phyloP scores from a whole-genome alignment of 2,329 filamentous ascomycete genomes.

The Colletotrichum sp. region DNA sequence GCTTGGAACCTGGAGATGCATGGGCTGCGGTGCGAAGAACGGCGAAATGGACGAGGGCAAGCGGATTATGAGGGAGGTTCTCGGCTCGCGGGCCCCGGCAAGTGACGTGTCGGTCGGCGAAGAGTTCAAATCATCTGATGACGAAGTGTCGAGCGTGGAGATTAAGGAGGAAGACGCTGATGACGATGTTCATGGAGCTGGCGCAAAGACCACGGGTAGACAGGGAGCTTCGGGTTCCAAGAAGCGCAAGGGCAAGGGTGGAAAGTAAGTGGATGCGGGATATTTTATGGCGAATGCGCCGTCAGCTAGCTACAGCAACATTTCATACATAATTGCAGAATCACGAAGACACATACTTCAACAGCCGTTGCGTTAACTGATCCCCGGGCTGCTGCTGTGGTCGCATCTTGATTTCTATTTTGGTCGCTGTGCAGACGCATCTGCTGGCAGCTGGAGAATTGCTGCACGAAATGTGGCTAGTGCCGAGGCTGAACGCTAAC shows the following conservation, averaged over 20 bases:
- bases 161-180: constrained; percentile 10
- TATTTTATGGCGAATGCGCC: background rate
- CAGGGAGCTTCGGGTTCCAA: constrained; percentile 12
- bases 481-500: background rate
- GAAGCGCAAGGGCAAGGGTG: constrained; percentile 21
- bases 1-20: constrained; percentile 86
- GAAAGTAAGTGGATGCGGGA: constrained; percentile 1
- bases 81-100: constrained; percentile 34
- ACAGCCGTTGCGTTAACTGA: accelerated
- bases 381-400: background rate
- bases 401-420: background rate
- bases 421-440: background rate
- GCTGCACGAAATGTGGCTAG: background rate
- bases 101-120: constrained; percentile 7
- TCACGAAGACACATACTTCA: background rate
- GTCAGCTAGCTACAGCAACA: constrained; percentile 1
- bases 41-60: constrained; percentile 80
- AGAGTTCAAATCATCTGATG: constrained; percentile 20
- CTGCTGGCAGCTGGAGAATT: background rate
- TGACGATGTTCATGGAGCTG: background rate
- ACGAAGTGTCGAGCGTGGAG: background rate
- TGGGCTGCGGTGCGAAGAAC: constrained; percentile 82
- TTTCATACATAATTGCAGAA: background rate
- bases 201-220: constrained; percentile 15
- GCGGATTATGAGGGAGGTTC: constrained; percentile 72